Conservation (phyloP, 768 basidiomycete genomes). For the Crassisporium funariophilum region DNA sequence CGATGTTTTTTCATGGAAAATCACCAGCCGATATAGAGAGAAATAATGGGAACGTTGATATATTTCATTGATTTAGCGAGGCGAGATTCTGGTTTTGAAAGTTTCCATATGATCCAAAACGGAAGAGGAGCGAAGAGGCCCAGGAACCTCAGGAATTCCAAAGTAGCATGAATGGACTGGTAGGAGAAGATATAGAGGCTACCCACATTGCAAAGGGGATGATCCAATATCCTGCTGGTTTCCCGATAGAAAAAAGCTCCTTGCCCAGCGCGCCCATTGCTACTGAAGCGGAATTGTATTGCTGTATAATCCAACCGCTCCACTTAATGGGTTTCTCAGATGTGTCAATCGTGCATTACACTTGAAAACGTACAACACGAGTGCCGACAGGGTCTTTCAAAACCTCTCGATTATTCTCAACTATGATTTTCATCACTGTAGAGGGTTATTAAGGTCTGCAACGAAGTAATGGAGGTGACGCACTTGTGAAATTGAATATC, state of each 20-base stretch:
- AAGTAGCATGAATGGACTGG: background rate
- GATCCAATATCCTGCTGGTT: conserved; percentile 44
- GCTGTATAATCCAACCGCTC: conserved; percentile 56
- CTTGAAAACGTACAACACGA: conserved; percentile 37
- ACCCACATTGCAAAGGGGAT: conserved; percentile 49
- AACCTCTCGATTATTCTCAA: conserved; percentile 45
- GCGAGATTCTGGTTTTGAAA: conserved; percentile 33
- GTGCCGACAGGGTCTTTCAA: conserved; percentile 51
- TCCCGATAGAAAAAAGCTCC: conserved; percentile 52
- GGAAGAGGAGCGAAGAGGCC: conserved; percentile 52
- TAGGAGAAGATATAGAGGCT: background rate
- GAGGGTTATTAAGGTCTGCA: background rate
- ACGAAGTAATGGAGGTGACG: background rate
- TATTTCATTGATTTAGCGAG: conserved; percentile 39
- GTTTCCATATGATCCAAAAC: conserved; percentile 47
- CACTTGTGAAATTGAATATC: conserved; percentile 53
- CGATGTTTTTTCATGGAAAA: conserved; percentile 6
- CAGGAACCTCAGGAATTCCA: conserved; percentile 32
- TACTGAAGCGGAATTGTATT: conserved; percentile 54
- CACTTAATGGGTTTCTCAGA: conserved; percentile 29
- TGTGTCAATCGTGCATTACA: background rate
- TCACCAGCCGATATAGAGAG: conserved; percentile 38
- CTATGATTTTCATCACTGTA: conserved; percentile 51
- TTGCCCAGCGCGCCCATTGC: conserved; percentile 57
- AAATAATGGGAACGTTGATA: conserved; percentile 48